These are phyloP conservation scores for Biscutella laevigata DNA, from an alignment of 441 rosid genomes.

Conservation along the genomic window DNA sequence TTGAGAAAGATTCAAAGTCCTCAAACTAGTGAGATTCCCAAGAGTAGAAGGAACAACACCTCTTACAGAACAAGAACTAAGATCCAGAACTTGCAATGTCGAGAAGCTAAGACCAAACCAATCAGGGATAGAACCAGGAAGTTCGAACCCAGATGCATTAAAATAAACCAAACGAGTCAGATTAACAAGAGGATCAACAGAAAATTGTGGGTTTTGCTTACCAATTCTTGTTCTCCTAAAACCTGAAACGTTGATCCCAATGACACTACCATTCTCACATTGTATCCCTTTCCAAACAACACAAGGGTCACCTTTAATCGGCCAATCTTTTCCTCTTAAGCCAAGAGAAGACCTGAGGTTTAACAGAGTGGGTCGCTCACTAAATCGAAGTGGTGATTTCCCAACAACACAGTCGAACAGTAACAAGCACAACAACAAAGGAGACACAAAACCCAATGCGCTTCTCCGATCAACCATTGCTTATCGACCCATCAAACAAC, in stretches of 20 bases:
- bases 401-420: slow-evolving; percentile 39
- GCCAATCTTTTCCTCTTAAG: slow-evolving; percentile 77
- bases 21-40: slow-evolving; percentile 56
- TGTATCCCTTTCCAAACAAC: slow-evolving; percentile 57
- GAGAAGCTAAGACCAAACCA: slow-evolving; percentile 56
- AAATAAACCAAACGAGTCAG: slow-evolving; percentile 54
- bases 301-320: slow-evolving; percentile 72
- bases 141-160: slow-evolving; percentile 68
- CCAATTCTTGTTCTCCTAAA: slow-evolving; percentile 74
- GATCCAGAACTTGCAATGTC: slow-evolving; percentile 67
- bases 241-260: slow-evolving; percentile 68
- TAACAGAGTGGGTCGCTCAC: slow-evolving; percentile 53
- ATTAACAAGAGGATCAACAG: slow-evolving; percentile 60
- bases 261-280: slow-evolving; percentile 57
- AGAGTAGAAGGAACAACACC: slow-evolving; percentile 61
- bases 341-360: slow-evolving; percentile 84
- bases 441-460: slow-evolving; percentile 31
- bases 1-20: slow-evolving; percentile 44
- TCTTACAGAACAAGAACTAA: slow-evolving; percentile 50
- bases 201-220: slow-evolving; percentile 50
- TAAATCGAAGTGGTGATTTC: slow-evolving; percentile 29
- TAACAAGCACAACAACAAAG: slow-evolving; percentile 27
- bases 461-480: slow-evolving; percentile 59
- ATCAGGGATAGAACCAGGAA: slow-evolving; percentile 77
- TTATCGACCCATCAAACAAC: slow-evolving; percentile 17